Evolutionary conservation across 225 moss, liverwort and hornwort species (phyloP), one percentile per base, ranked within the genome.

Genomic region (Pseudisothecium myosuroides): DNA sequence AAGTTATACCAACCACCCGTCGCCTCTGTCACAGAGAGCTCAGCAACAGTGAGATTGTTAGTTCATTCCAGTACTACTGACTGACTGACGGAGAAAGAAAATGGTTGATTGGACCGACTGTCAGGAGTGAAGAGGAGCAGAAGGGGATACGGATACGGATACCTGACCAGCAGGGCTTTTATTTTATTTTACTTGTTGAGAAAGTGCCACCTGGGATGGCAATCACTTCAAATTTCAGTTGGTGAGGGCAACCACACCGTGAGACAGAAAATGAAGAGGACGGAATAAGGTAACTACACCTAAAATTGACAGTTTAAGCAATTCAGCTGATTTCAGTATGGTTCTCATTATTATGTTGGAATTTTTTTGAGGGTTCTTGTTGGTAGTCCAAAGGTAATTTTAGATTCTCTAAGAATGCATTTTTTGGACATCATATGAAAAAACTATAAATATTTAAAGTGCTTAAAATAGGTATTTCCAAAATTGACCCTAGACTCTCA

Each of bases 341-440:
- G 6, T 20, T 76, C 14, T 8, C 7, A 50, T n/a, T n/a, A n/a
- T n/a, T n/a, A n/a, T n/a, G n/a, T n/a, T n/a, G n/a, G n/a, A n/a
- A n/a, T n/a, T n/a, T 49, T 49, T 6, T 75, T 17, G 18, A 19
- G 3, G 2, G 0, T 12, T 12, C 12, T n/a, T 20, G 13, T 21
- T 50, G 12, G 6, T 4, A 75, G 5, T 50, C 7, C 50, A 50
- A 31, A 50, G 1, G 2, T 0, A 0, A 31, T 47, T 75, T 0
- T 18, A 11, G 1, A 29, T 45, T 28, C 3, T 45, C 0, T 45
- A 45, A 17, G 6, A 45, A 45, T 73, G 16, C 17, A 73, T 17
- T 28, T 41, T n/a, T 29, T 4, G 4, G 6, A 47, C 6, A 45
- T 11, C 1, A 10, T n/a, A n/a, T n/a, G n/a, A n/a, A n/a, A n/a